These are phyloP conservation scores for Theileria orientalis DNA, from an alignment of 169 alveolate species.

Conservation along the genomic window DNA sequence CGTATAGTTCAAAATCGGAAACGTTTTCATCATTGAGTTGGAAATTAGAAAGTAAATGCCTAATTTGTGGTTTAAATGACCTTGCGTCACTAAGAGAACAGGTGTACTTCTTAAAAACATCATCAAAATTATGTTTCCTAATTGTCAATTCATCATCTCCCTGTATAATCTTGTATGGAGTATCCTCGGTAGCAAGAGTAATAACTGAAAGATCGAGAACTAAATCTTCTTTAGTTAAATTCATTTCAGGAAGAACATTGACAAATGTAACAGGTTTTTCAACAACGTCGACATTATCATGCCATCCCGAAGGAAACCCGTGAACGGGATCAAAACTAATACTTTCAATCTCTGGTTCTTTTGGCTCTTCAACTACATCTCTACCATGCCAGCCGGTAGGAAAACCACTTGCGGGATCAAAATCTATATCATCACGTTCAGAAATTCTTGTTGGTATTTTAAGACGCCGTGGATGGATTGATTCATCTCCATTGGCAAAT, in stretches of 20 bases:
- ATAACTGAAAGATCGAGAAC: neutral
- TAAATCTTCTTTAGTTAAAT: neutral
- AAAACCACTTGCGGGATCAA: neutral
- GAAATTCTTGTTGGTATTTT: neutral
- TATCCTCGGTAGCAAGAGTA: neutral
- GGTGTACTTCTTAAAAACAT: neutral
- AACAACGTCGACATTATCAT: neutral
- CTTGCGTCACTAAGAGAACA: neutral
- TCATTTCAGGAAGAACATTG: neutral
- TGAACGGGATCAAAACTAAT: neutral
- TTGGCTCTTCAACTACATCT: neutral
- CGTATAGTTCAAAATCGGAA: neutral
- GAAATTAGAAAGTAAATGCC: neutral
- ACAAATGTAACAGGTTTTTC: neutral
- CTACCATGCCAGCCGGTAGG: neutral
- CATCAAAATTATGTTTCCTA: neutral
- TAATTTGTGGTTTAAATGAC: neutral
- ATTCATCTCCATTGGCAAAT: neutral
- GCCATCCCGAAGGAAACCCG: neutral
- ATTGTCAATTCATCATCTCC: neutral
- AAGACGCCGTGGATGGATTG: neutral
- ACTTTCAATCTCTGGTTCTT: neutral
- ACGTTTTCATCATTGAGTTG: neutral
- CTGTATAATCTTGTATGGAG: neutral
- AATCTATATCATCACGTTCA: neutral